These are phyloP conservation scores for Paradendryphiella salina DNA, from an alignment of 2,329 filamentous ascomycete genomes.

Conservation along the genomic window DNA sequence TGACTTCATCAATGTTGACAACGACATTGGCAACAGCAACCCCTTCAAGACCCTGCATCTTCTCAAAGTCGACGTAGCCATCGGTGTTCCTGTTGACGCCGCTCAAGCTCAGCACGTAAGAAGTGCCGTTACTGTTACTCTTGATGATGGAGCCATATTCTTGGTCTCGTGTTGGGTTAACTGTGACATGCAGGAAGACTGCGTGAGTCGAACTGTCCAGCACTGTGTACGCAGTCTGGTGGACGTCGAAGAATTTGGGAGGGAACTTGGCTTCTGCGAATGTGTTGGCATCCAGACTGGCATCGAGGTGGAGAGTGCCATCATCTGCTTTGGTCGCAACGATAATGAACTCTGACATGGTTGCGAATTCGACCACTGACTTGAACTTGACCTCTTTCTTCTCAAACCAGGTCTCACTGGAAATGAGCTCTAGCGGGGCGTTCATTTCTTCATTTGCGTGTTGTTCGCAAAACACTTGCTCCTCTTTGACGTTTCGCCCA, in stretches of 20 bases:
- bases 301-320: conserved; percentile 72
- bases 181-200: conserved; percentile 89
- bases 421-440: conserved; percentile 69
- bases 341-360: conserved; percentile 95
- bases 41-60: conserved; percentile 88
- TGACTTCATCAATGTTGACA: conserved; percentile 67
- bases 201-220: conserved; percentile 94
- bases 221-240: conserved; percentile 85
- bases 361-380: conserved; percentile 82
- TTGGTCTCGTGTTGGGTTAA: conserved; percentile 65
- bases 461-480: conserved; percentile 68
- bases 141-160: conserved; percentile 89
- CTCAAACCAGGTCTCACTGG: conserved; percentile 79
- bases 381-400: conserved; percentile 65
- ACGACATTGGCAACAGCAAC: conserved; percentile 87
- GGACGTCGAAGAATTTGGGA: conserved; percentile 75
- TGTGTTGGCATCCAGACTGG: conserved; percentile 79
- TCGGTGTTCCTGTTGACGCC: conserved; percentile 77
- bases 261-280: conserved; percentile 89
- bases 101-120: conserved; percentile 80
- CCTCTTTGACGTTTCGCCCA: conserved; percentile 58
- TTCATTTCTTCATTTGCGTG: conserved; percentile 64
- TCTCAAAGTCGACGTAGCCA: conserved; percentile 93
- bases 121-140: conserved; percentile 97
- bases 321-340: conserved; percentile 73